phyloP scores from a whole-genome alignment of 495 filamentous ascomycete species.

The Daldinia loculata region DNA sequence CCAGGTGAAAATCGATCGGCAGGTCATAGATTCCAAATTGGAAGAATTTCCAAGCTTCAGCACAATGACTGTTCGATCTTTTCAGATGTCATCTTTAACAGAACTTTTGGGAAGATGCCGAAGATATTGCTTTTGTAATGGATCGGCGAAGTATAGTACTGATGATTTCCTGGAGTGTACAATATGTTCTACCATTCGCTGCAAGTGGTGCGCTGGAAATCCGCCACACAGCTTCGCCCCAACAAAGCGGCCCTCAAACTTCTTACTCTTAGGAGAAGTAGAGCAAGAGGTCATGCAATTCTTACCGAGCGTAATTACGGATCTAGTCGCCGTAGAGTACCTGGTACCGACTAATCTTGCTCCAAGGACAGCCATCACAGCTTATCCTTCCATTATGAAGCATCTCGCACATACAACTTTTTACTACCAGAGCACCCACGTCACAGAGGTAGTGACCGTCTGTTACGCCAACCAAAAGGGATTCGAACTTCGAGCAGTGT shows the following conservation, averaged over 20 bases:
- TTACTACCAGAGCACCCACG: slow-evolving; percentile 46
- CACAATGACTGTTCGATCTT: slow-evolving; percentile 29
- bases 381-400: not conserved
- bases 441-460: slow-evolving; percentile 49
- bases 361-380: not conserved
- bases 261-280: slow-evolving; percentile 23
- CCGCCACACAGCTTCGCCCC: slow-evolving; percentile 43
- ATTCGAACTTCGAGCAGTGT: slow-evolving; percentile 48
- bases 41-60: slow-evolving; percentile 8
- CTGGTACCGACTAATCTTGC: not conserved
- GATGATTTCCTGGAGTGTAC: slow-evolving; percentile 31
- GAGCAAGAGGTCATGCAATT: slow-evolving; percentile 27
- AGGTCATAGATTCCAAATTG: slow-evolving; percentile 19
- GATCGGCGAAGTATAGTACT: slow-evolving; percentile 45
- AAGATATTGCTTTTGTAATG: slow-evolving; percentile 49
- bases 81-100: not conserved
- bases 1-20: slow-evolving; percentile 18
- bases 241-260: slow-evolving; percentile 4
- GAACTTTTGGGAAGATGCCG: slow-evolving; percentile 27
- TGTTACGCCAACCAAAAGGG: slow-evolving; percentile 42
- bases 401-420: slow-evolving; percentile 27
- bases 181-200: slow-evolving; percentile 35
- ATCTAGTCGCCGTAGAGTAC: not conserved
- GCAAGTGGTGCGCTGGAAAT: slow-evolving; percentile 48
- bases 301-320: slow-evolving; percentile 26